phyloP scores from a whole-genome alignment of 306 rosid species.

The Acacia crassicarpa region DNA sequence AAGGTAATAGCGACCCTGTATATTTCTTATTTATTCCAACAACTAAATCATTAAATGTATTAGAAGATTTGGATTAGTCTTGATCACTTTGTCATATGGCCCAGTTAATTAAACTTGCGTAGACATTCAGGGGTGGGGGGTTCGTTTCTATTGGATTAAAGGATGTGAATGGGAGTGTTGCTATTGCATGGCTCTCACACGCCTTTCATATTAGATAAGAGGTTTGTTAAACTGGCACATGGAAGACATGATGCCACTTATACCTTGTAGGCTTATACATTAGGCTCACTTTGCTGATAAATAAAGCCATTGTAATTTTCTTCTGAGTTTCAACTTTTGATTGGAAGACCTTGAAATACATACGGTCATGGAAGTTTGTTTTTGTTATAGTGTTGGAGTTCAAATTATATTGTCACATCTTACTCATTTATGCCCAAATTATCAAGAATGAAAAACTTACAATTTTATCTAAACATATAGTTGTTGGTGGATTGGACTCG shows the following conservation, averaged over 20 bases:
- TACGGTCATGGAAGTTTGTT: neutral
- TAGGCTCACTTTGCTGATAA: neutral
- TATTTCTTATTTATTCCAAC: neutral
- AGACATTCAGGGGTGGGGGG: neutral
- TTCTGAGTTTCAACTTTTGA: neutral
- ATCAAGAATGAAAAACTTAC: slow-evolving; percentile 18
- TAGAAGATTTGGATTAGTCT: neutral
- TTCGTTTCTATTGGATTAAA: neutral
- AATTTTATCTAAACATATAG: slow-evolving; percentile 40
- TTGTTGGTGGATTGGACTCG: slow-evolving; percentile 87
- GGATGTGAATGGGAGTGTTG: neutral
- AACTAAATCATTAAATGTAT: neutral
- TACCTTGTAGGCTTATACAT: neutral
- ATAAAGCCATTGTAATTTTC: neutral
- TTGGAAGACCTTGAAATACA: neutral
- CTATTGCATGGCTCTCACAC: neutral
- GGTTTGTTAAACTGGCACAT: slow-evolving; percentile 1
- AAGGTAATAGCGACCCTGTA: slow-evolving; percentile 51
- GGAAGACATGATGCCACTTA: neutral
- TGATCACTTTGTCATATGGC: neutral
- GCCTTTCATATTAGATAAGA: neutral
- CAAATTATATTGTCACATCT: neutral
- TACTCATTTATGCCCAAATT: slow-evolving; percentile 2
- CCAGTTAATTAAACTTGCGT: neutral
- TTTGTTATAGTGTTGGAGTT: neutral